Percentiles rank a stretch among this genome's conserved stretches.
Evolutionary conservation across 306 rosid species (phyloP).

Genomic region (Sindora glabra): DNA sequence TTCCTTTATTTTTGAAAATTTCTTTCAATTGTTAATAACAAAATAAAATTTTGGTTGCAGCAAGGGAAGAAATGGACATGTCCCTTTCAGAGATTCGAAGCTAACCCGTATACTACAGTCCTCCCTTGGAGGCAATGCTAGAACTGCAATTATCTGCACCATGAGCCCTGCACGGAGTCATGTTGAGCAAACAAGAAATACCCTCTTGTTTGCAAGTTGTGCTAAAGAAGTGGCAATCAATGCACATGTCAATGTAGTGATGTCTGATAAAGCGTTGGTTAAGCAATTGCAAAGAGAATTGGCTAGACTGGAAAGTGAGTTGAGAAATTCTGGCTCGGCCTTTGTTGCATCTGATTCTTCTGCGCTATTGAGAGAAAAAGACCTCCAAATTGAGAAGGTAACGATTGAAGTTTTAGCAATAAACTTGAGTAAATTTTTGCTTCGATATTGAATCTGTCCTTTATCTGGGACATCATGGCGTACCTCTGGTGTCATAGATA

Average conservation of each 20-base stretch:
- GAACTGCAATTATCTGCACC: constrained; percentile 94
- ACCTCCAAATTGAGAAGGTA: constrained; percentile 80
- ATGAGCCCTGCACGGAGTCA: constrained; percentile 93
- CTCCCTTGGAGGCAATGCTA: constrained; percentile 95
- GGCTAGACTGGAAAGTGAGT: constrained; percentile 71
- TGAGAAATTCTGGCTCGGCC: constrained; percentile 46
- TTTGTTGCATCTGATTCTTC: constrained; percentile 35
- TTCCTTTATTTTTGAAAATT: background rate
- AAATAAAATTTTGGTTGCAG: constrained; percentile 43
- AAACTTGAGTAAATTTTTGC: background rate
- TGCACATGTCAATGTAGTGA: constrained; percentile 84
- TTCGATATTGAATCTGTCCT: background rate
- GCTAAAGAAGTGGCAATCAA: constrained; percentile 88
- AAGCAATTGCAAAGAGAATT: constrained; percentile 85
- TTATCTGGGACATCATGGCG: too few species aligned
- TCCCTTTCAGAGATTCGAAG: constrained; percentile 99
- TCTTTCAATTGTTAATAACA: background rate
- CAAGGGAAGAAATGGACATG: constrained; percentile 91
- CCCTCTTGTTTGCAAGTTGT: constrained; percentile 95
- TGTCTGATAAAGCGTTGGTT: constrained; percentile 94
- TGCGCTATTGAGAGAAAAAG: constrained; percentile 64
- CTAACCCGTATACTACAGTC: constrained; percentile 96
- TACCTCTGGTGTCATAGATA: too few species aligned
- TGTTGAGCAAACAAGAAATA: constrained; percentile 90
- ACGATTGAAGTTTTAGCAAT: background rate